Evolutionary conservation across 1,284 basidiomycete species (phyloP), one percentile per base, ranked within the genome.

Genomic region (Sphagnurus paluster): DNA sequence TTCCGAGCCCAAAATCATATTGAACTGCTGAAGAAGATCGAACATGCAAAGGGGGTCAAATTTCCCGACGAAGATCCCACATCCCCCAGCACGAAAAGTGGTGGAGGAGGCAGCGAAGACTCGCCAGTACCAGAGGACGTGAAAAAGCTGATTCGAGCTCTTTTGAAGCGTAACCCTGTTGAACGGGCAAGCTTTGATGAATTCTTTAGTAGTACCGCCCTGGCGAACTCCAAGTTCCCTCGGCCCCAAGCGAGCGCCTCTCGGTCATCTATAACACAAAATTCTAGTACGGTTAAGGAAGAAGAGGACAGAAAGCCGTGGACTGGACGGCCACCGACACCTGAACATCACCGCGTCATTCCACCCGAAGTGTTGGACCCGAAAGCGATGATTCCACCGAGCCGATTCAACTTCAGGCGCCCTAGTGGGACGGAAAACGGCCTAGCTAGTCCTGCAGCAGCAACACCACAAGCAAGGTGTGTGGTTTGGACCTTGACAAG

Each of bases 1-100:
- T 99, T 96, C 71, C 85, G 94, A 13, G 96, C 97, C 0, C 83
- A 85, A 63, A 99, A 98, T 62, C 95, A 98, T 63, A 90, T 99
- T 58, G 97, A 98, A 62, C 79, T 99, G 8, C 74, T 98, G 37
- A 90, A 91, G 70, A 90, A 86, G 76, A 98, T 99, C 54, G 95
- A 98, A 62, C 78, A 81, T 24, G 77, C 84, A 9, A 87, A 82
- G 57, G 88, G 90, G 19, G 86, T 99, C 63, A 90, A 86, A 63
- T 98, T 98, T 55, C 94, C 93, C 0, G 96, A 98, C 60, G 96
- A 98, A 61, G 86, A 83, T 53, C 73, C 79, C 2, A 57, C 66
- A 4, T 62, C 71, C 2, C 46, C 62, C 9, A 57, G 61, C 4
- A 65, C 60, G 21, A 62, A 62, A 52, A 55, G 54, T 48, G 60